Evolutionary conservation across 495 filamentous ascomycete genomes (phyloP).

Genomic region (Daldinia concentrica): DNA sequence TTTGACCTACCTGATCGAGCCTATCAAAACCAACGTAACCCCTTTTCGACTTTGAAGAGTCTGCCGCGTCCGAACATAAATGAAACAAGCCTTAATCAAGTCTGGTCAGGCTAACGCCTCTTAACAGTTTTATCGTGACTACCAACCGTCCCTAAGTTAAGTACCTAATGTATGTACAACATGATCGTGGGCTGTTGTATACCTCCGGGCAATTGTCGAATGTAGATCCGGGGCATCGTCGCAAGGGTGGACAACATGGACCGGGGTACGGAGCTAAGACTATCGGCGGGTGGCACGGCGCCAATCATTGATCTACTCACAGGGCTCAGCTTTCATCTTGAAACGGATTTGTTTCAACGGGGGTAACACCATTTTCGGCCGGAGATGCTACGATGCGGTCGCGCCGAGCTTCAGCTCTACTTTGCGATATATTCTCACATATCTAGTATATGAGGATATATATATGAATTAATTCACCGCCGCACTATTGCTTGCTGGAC

Average conservation of each 20-base stretch:
- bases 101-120: slow-evolving; percentile 1
- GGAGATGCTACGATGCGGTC: slow-evolving; percentile 10
- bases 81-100: slow-evolving; percentile 38
- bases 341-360: slow-evolving; percentile 39
- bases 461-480: background rate
- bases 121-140: slow-evolving; percentile 1
- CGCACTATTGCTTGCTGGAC: background rate
- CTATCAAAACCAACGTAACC: slow-evolving; percentile 20
- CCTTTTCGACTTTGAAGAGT: slow-evolving; percentile 11
- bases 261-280: slow-evolving; percentile 25
- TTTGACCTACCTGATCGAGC: slow-evolving; percentile 32
- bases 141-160: background rate
- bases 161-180: background rate
- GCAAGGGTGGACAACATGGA: slow-evolving; percentile 1
- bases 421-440: background rate
- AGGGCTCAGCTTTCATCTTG: slow-evolving; percentile 23
- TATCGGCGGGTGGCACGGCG: slow-evolving; percentile 14
- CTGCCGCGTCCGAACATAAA: slow-evolving; percentile 23
- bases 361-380: slow-evolving; percentile 15
- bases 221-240: slow-evolving; percentile 24
- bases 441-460: background rate
- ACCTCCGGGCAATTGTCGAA: background rate
- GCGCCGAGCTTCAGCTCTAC: background rate
- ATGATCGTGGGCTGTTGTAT: background rate
- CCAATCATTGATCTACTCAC: slow-evolving; percentile 28